phyloP scores from a whole-genome alignment of 495 filamentous ascomycete genomes.

The Penicillium waksmanii region DNA sequence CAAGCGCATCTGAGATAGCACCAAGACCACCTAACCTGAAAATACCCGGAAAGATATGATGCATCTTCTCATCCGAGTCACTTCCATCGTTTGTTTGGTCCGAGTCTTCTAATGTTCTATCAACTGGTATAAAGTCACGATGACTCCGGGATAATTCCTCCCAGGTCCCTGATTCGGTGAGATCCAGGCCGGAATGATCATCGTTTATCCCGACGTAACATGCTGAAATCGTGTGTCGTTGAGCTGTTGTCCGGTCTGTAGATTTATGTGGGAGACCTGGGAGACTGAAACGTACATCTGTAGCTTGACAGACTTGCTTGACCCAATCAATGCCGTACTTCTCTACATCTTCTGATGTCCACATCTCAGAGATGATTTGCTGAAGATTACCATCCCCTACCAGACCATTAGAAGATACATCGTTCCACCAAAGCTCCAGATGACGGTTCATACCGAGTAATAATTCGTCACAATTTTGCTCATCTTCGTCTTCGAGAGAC shows the following conservation, averaged over 20 bases:
- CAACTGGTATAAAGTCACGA: background rate
- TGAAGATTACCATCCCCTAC: background rate
- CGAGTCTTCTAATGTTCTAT: background rate
- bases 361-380: background rate
- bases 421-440: background rate
- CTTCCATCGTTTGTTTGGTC: background rate
- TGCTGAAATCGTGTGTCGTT: background rate
- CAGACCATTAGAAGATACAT: background rate
- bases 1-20: background rate
- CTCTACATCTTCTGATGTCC: background rate
- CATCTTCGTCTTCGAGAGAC: background rate
- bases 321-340: background rate
- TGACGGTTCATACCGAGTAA: conserved; percentile 1
- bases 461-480: conserved; percentile 1
- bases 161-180: background rate
- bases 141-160: background rate
- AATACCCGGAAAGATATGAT: background rate
- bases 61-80: background rate
- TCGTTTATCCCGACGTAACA: background rate
- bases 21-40: background rate
- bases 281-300: background rate
- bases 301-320: background rate
- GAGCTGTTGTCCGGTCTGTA: background rate
- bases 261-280: background rate
- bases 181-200: background rate